phyloP scores from a whole-genome alignment of 1,139 yeast species.

The Arxiozyma heterogenica region DNA sequence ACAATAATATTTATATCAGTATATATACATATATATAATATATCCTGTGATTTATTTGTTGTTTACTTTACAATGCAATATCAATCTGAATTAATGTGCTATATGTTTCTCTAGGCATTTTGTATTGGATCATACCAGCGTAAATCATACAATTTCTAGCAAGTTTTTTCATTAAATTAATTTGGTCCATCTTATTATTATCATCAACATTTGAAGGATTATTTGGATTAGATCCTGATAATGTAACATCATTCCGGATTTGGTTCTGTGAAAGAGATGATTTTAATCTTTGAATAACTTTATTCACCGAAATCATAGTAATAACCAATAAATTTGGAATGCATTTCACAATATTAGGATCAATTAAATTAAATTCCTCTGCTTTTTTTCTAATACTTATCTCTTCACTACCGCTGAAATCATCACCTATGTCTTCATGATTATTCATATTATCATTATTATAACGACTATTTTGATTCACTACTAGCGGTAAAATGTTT shows the following conservation, averaged over 20 bases:
- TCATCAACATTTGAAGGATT: conserved; percentile 35
- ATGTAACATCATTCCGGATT: not conserved
- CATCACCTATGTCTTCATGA: conserved; percentile 37
- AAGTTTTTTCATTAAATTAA: conserved; percentile 49
- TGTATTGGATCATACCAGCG: conserved; percentile 92
- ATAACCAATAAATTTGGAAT: conserved; percentile 73
- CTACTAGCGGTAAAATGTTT: conserved; percentile 52
- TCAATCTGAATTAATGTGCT: conserved; percentile 67
- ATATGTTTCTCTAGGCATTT: conserved; percentile 89
- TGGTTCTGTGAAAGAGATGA: not conserved
- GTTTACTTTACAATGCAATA: conserved; percentile 29
- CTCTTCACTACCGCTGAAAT: conserved; percentile 24
- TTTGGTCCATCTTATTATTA: conserved; percentile 39
- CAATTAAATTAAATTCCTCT: conserved; percentile 50
- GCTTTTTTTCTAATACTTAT: conserved; percentile 47
- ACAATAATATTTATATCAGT: not conserved
- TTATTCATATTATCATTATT: not conserved
- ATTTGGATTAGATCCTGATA: not conserved
- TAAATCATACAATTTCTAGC: conserved; percentile 87
- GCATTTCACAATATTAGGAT: conserved; percentile 67
- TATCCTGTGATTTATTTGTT: not conserved
- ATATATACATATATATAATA: conserved; percentile 21
- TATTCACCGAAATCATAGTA: conserved; percentile 71
- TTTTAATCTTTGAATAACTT: conserved; percentile 42
- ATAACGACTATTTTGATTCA: conserved; percentile 36